phyloP scores from a whole-genome alignment of 202 grass and related monocot genomes.

The Schoenoplectus triqueter region DNA sequence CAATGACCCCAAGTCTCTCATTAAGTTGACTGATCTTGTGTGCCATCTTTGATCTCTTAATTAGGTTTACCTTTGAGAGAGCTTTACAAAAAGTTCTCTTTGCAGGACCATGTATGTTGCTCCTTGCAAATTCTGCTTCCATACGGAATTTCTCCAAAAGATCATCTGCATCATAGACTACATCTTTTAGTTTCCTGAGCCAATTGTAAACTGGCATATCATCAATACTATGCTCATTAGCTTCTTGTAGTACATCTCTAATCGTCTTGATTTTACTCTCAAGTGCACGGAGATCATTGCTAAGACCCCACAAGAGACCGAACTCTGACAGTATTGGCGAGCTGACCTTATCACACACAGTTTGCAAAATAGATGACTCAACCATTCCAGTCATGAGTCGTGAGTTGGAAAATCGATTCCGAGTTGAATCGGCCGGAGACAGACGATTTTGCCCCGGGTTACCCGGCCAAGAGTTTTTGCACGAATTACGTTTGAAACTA shows the following conservation, averaged over 20 bases:
- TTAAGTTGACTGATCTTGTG: not conserved
- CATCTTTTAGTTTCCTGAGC: not conserved
- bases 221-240: not conserved
- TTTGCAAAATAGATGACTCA: not conserved
- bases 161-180: not conserved
- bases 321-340: not conserved
- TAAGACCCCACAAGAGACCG: not conserved
- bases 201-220: constrained; percentile 8
- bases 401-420: no score
- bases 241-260: not conserved
- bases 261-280: not conserved
- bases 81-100: not conserved
- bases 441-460: no score
- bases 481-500: no score
- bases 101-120: not conserved
- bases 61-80: not conserved
- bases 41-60: not conserved
- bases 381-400: not conserved
- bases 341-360: not conserved
- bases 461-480: no score
- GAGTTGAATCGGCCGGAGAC: no score
- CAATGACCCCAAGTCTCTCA: not conserved
- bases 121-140: not conserved
- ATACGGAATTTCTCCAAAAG: constrained; percentile 1
- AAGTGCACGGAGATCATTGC: not conserved